Evolutionary conservation across 2,329 filamentous ascomycete species (phyloP), one percentile per base, ranked within the genome.

Genomic region (Cryphonectria radicalis): DNA sequence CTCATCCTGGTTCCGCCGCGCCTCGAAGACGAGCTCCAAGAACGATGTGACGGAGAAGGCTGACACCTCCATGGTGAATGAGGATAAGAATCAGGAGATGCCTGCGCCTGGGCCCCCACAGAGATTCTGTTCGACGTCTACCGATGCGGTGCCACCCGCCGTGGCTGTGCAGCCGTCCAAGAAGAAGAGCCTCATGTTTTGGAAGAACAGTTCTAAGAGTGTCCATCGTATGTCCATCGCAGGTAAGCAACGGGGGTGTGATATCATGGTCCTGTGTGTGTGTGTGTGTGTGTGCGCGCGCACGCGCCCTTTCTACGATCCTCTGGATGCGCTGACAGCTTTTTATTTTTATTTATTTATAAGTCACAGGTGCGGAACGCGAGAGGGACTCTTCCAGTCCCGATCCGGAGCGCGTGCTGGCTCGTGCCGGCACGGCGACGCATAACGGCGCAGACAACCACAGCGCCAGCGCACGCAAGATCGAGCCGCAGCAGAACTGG

Each of bases 401-500:
- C 25, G 69, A 73, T 46, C 59, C 64, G 22, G 64, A 66, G 25
- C 66, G 46, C 8, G 37, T 46, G 32, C 69, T 73, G 7, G 66
- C 72, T 76, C 73, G 72, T 75, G 66, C 77, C 76, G 63, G 73
- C 60, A 74, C 76, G 40, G 73, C 76, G 66, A 77, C 75, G 57
- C 78, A 81, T 73, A 77, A 79, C 28, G 80, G 80, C 40, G 81
- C 80, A 43, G 79, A 80, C 42, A 80, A 79, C 72, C 80, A 80
- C 82, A 82, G 73, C 78, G 14, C 43, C 46, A 55, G 43, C n/a
- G 50, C 68, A 14, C 86, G 86, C 70, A 86, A 86, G 80, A 92
- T 88, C 77, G 90, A 90, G 73, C 87, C 89, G 42, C 91, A 90
- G 78, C 91, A 94, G 77, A 97, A 92, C 76, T 98, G 95, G 95